These are phyloP conservation scores for Mycosphaerella sp. DNA, from an alignment of 2,329 filamentous ascomycete genomes.

Conservation along the genomic window DNA sequence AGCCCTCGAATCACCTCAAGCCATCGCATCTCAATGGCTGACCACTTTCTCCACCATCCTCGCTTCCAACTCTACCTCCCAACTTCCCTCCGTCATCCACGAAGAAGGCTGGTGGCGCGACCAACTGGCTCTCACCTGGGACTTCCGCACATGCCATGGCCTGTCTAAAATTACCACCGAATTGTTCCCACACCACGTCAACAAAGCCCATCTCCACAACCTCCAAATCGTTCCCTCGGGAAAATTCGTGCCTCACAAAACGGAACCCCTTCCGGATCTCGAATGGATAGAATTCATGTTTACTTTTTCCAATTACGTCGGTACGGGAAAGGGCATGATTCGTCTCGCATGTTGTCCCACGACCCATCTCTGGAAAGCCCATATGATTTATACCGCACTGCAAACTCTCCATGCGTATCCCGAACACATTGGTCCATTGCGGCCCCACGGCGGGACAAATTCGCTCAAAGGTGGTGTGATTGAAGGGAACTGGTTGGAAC, in stretches of 20 bases:
- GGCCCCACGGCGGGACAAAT: slow-evolving; percentile 56
- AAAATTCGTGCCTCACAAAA: slow-evolving; percentile 37
- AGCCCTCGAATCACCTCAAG: slow-evolving; percentile 15
- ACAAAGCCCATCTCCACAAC: not conserved
- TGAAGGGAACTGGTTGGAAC: slow-evolving; percentile 45
- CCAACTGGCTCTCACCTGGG: slow-evolving; percentile 53
- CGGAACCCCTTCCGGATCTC: slow-evolving; percentile 48
- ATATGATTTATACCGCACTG: slow-evolving; percentile 57
- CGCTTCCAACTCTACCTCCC: slow-evolving; percentile 17
- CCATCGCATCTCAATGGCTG: slow-evolving; percentile 31
- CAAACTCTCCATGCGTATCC: slow-evolving; percentile 24
- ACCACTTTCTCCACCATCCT: slow-evolving; percentile 26
- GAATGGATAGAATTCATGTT: slow-evolving; percentile 54
- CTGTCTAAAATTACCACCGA: slow-evolving; percentile 34
- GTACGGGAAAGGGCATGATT: slow-evolving; percentile 52
- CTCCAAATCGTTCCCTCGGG: not conserved
- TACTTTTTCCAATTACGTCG: slow-evolving; percentile 48
- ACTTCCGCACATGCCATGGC: slow-evolving; percentile 49
- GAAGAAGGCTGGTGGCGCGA: slow-evolving; percentile 53
- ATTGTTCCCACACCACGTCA: slow-evolving; percentile 35
- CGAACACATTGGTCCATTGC: slow-evolving; percentile 25
- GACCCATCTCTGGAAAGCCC: slow-evolving; percentile 53
- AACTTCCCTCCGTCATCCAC: slow-evolving; percentile 36
- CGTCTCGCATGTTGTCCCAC: slow-evolving; percentile 44
- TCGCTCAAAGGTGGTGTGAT: slow-evolving; percentile 52